Conservation (phyloP, 768 basidiomycete species). For the Rickenella mellea region DNA sequence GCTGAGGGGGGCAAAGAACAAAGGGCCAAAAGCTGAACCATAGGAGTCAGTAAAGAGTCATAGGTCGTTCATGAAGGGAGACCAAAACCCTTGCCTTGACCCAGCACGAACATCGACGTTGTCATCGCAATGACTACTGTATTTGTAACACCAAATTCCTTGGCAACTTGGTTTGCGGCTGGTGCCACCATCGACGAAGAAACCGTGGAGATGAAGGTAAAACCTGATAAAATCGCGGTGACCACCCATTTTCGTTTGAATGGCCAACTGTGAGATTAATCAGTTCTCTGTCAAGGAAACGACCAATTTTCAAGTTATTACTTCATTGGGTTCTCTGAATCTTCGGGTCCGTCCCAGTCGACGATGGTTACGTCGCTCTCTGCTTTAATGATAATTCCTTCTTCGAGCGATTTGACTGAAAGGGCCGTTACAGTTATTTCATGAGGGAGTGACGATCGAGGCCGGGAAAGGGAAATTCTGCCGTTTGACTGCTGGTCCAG, state of each 20-base stretch:
- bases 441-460: too few species aligned
- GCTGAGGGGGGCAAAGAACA: constrained; percentile 52
- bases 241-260: constrained; percentile 53
- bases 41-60: too few species aligned
- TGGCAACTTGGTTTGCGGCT: constrained; percentile 39
- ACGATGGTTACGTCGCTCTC: constrained; percentile 15
- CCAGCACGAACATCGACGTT: constrained; percentile 33
- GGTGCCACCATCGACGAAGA: constrained; percentile 73
- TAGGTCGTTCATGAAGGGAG: constrained; percentile 8
- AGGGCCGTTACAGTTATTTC: too few species aligned
- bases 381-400: too few species aligned
- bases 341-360: constrained; percentile 26
- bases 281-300: not conserved
- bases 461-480: too few species aligned
- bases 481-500: too few species aligned
- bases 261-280: constrained; percentile 37
- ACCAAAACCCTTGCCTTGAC: constrained; percentile 23
- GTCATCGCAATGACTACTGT: constrained; percentile 28
- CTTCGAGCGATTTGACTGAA: too few species aligned
- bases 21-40: constrained; percentile 5
- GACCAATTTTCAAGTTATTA: constrained; percentile 5
- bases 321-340: constrained; percentile 24
- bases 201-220: constrained; percentile 59
- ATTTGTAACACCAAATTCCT: constrained; percentile 45
- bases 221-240: constrained; percentile 50